phyloP scores from a whole-genome alignment of 2,329 filamentous ascomycete genomes.

The Ophiocordyceps camponoti-rufipedis region DNA sequence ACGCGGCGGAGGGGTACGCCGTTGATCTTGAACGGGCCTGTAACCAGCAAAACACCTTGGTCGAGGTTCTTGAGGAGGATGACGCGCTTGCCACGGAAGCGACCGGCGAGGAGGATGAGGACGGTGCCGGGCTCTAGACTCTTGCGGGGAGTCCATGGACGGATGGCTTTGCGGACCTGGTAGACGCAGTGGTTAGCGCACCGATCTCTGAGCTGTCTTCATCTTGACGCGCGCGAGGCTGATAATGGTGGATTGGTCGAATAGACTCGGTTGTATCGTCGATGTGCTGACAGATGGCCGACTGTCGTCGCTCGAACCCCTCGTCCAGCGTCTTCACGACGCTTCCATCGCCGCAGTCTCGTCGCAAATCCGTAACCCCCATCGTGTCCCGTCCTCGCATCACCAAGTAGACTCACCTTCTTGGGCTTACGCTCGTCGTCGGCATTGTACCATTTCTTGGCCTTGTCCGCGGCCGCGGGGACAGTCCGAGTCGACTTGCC shows the following conservation, averaged over 20 bases:
- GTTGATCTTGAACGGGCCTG: conserved; percentile 99
- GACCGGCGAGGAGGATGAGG: conserved; percentile 96
- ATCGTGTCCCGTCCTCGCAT: too few species aligned
- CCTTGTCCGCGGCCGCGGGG: conserved; percentile 76
- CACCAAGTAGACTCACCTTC: conserved; percentile 56
- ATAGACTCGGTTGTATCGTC: too few species aligned
- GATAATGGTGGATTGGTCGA: too few species aligned
- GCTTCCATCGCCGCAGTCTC: too few species aligned
- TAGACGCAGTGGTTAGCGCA: conserved; percentile 14
- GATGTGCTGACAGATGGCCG: too few species aligned
- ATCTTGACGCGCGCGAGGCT: too few species aligned
- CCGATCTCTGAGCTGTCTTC: neutral
- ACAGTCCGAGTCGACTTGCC: conserved; percentile 90
- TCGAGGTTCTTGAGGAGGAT: conserved; percentile 95
- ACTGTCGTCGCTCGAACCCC: too few species aligned
- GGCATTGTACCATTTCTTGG: conserved; percentile 97
- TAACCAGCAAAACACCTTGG: conserved; percentile 96
- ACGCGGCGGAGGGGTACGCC: conserved; percentile 92
- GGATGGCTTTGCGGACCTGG: conserved; percentile 87
- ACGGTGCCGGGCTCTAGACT: conserved; percentile 88
- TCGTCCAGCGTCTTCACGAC: too few species aligned
- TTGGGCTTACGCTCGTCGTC: conserved; percentile 77
- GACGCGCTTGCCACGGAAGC: conserved; percentile 99
- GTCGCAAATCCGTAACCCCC: too few species aligned
- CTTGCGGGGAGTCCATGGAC: conserved; percentile 70